Percentiles rank a stretch among this genome's conserved stretches.
Conservation (phyloP, 2,329 filamentous ascomycete species). For the Tympanopsis confertula region DNA sequence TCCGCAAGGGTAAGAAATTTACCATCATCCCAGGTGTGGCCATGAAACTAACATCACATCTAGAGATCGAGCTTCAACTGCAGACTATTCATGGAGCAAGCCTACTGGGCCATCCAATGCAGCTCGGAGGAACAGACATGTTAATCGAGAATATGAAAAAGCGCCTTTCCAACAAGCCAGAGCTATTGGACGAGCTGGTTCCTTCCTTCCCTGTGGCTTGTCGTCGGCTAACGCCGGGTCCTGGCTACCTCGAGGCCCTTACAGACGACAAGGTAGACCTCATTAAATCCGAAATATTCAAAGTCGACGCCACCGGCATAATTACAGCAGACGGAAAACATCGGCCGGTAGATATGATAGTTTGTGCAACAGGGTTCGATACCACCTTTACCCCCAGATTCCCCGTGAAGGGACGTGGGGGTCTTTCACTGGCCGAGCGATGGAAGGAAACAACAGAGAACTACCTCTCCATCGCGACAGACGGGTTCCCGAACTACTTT, state of each 20-base stretch:
- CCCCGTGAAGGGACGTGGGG: slow-evolving; percentile 32
- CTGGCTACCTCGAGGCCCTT: slow-evolving; percentile 32
- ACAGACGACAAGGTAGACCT: slow-evolving; percentile 26
- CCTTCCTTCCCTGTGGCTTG: slow-evolving; percentile 20
- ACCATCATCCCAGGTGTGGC: no score
- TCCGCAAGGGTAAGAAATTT: neutral
- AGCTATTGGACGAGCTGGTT: slow-evolving; percentile 18
- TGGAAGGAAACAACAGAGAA: slow-evolving; percentile 40
- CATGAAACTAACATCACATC: neutral
- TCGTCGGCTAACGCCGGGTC: slow-evolving; percentile 30
- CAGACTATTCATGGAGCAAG: neutral
- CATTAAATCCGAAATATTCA: slow-evolving; percentile 17
- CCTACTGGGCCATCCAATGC: neutral
- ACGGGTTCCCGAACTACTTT: slow-evolving; percentile 45
- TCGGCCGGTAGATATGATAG: slow-evolving; percentile 15
- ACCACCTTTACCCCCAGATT: slow-evolving; percentile 14
- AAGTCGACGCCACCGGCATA: slow-evolving; percentile 22
- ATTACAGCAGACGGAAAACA: slow-evolving; percentile 10
- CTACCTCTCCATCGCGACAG: slow-evolving; percentile 39
- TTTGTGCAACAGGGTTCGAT: slow-evolving; percentile 21
- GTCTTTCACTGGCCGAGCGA: slow-evolving; percentile 32
- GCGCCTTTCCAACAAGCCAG: neutral
- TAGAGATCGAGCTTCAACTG: neutral
- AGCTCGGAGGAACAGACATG: neutral
- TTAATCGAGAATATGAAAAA: neutral